A percentile compares a stretch with the other conserved stretches of the same genome.
These are phyloP conservation scores for Fusarium sp. DNA, from an alignment of 2,329 filamentous ascomycete species.

Conservation along the genomic window DNA sequence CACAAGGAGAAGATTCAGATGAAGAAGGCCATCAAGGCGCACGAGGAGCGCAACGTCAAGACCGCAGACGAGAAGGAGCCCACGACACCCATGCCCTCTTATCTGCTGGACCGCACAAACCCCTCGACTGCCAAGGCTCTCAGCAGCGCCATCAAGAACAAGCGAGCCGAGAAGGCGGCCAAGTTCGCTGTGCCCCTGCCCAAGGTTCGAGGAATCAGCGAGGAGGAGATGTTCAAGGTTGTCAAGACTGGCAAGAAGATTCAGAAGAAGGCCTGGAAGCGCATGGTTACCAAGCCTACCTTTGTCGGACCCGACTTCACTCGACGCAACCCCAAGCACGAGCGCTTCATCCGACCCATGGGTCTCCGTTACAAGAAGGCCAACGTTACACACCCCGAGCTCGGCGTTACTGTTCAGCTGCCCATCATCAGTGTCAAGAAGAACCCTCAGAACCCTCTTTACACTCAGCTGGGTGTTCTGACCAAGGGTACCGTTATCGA, in stretches of 20 bases:
- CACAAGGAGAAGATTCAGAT: constrained; percentile 99
- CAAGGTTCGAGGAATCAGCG: constrained; percentile 89
- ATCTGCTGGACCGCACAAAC: constrained; percentile 86
- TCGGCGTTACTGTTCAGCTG: constrained; percentile 88
- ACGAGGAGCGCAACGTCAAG: constrained; percentile 97
- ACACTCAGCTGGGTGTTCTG: constrained; percentile 91
- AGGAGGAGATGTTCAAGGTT: constrained; percentile 98
- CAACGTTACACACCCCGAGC: constrained; percentile 76
- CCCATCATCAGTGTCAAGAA: constrained; percentile 77
- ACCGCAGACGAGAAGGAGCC: constrained; percentile 83
- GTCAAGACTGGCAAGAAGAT: constrained; percentile 97
- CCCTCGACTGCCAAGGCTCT: constrained; percentile 74
- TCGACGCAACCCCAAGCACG: constrained; percentile 83
- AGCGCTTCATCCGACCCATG: constrained; percentile 65
- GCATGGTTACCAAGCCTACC: constrained; percentile 69
- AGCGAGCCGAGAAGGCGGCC: constrained; percentile 91
- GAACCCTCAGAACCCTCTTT: constrained; percentile 84
- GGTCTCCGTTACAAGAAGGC: constrained; percentile 63
- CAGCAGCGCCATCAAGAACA: constrained; percentile 92
- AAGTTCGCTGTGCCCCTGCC: constrained; percentile 93
- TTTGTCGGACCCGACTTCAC: constrained; percentile 96
- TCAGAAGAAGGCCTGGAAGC: constrained; percentile 83
- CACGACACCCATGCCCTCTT: constrained; percentile 86
- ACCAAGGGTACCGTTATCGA: constrained; percentile 85
- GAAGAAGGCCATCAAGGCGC: constrained; percentile 92